Evolutionary conservation across 495 filamentous ascomycete genomes (phyloP), one percentile per base, ranked within the genome.

Genomic region (Penicillium turbatum): DNA sequence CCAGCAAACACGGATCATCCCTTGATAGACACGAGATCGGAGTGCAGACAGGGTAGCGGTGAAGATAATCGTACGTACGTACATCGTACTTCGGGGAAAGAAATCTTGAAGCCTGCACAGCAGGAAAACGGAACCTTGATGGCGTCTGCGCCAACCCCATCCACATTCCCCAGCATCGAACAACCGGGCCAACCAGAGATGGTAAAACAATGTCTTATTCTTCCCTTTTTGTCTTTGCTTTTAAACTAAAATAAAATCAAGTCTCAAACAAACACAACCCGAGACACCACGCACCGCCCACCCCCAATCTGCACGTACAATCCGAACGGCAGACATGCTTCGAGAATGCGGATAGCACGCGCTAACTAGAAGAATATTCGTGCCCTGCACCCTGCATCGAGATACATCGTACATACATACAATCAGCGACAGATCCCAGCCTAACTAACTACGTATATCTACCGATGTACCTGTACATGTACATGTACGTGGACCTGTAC

Each of bases 281-380:
- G 12, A 47, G 32, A 42, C 39, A 44, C 2, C 29, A 46, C 12
- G 24, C 38, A 44, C 2, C n/a, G 7, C 26, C 24, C 45, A 26
- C 9, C 19, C 19, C 21, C 24, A n/a, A 48, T 48, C n/a, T 48
- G 45, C 46, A 37, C 9, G 31, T 32, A 24, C 21, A 27, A 48
- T 36, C 0, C 27, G 26, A 44, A 44, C 29, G 41, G 31, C 34
- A 29, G 53, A 48, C 41, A 62, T 59, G 51, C 55, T 65, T 62
- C 62, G 59, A 62, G 62, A 65, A 65, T 57, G 62, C 55, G 50
- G 59, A 35, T 36, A 34, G 9, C 45, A 15, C 26, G 21, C 21
- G 2, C 21, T 24, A 24, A 24, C 21, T 24, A 24, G 4, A 24
- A 24, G 21, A 4, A 2, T 24, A 24, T 24, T n/a, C 21, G 4